phyloP scores from a whole-genome alignment of 148 eudicot species.

The Nepenthes mirabilis region DNA sequence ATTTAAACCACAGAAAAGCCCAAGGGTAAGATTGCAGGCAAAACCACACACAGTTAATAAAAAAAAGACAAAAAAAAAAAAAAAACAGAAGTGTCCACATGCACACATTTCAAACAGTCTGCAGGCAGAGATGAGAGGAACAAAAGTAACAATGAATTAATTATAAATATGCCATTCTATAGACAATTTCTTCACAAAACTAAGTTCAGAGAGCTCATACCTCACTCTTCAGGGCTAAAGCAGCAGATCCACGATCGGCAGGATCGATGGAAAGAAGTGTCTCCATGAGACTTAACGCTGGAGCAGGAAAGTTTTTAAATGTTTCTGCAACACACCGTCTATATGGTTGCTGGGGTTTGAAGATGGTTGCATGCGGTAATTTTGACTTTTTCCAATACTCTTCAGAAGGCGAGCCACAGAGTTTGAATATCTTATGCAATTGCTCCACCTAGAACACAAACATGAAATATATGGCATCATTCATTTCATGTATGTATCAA shows the following conservation, averaged over 20 bases:
- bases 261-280: constrained; percentile 82
- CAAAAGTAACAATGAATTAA: too few relatives aligned
- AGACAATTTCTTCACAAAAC: not conserved
- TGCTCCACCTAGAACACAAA: constrained; percentile 67
- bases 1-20: too few relatives aligned
- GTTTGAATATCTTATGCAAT: constrained; percentile 90
- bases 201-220: constrained; percentile 21
- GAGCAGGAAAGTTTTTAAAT: constrained; percentile 70
- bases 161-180: not conserved
- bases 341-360: constrained; percentile 90
- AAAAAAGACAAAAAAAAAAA: too few relatives aligned
- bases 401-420: constrained; percentile 97
- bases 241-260: constrained; percentile 79
- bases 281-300: constrained; percentile 75
- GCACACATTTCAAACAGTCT: too few relatives aligned
- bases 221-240: constrained; percentile 72
- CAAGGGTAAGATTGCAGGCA: too few relatives aligned
- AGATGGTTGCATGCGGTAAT: constrained; percentile 84
- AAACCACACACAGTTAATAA: too few relatives aligned
- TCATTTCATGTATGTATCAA: too few relatives aligned
- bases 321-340: constrained; percentile 64
- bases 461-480: not conserved
- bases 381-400: constrained; percentile 93
- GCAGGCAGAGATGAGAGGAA: too few relatives aligned
- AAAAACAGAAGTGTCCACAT: too few relatives aligned